Base-by-base conservation (phyloP, 1,139 yeast genomes). In the Scheffersomyces illinoinensis region DNA sequence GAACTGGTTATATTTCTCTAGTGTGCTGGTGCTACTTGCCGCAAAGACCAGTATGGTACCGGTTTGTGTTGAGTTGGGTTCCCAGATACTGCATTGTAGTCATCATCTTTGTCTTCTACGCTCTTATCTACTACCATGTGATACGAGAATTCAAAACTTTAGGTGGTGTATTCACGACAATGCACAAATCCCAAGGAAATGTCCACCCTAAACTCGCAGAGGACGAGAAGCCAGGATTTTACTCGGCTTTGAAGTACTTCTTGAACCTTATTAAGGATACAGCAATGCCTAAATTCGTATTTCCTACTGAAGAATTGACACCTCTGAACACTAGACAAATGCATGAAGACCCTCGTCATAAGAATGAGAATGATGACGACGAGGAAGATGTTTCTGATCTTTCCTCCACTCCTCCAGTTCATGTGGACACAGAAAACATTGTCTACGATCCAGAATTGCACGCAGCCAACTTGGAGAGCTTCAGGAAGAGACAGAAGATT, bases 1-100 rank as follows among this genome's bases (percentile, higher is more conserved):
- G 64, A 3, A 76, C 80, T 47, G 91, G 92, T 0, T 90, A 89
- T 68, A 72, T 75, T 48, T 85, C 90, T 19, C 82, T 85, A 62
- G 86, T 89, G 54, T 87, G 91, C 59, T 90, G 95, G 93, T 89
- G 97, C 70, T 92, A 90, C 70, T 76, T 93, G 57, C 95, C 97
- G 0, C 85, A 86, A 57, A 66, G 77, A 2, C 97, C 96, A 0
- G 71, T 83, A 12, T 92, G 96, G 96, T 88, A 87, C 70, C 80
- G 93, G 59, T 71, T 90, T 54, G 93, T 82, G 1, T 76, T 93
- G 56, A 85, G 93, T 63, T 93, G 97, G 97, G 88, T 86, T 0
- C 95, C 97, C 2, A 79, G 98, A 53, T 92, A 87, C 71, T 71
- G 85, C 59, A 85, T 93, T 57, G 82, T 90, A 61, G 71, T 90